Evolutionary conservation across 257 asterid genomes (phyloP), one percentile per base, ranked within the genome.

Genomic region (Gentiana dahurica): DNA sequence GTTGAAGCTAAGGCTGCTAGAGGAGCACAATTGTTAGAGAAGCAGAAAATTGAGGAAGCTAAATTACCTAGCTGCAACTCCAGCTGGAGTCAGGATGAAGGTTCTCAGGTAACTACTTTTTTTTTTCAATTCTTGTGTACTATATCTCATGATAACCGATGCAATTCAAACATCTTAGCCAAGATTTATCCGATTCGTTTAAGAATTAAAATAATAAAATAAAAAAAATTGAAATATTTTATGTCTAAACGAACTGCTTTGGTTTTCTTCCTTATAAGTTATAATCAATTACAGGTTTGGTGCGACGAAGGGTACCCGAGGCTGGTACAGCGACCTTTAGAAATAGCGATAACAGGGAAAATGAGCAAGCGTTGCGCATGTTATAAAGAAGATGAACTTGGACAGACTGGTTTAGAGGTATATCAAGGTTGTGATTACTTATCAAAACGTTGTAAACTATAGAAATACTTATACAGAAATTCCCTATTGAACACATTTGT

Each of bases 301-400:
- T 90, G 98, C 49, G 95, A 90, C 11, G 86, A 87, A 58, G 98
- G 98, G 10, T 87, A 81, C 65, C 98, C 98, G 6, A 81, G 98
- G 69, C 67, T 90, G 54, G 96, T 90, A 44, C 86, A 84, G 73
- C 82, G 94, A 58, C 96, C 96, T 5, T 32, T 61, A 12, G 96
- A 87, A 63, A 82, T 87, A 74, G 98, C 94, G 4, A n/a, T 90
- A 65, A 82, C 92, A 0, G 96, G 96, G 57, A 90, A 82, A 72
- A 81, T 84, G 84, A 84, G 96, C 77, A 87, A 84, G 68, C 82
- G 95, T 0, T 90, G 96, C 54, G 95, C 79, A 57, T 87, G 96
- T 73, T 79, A 73, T 67, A 80, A 79, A 62, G 87, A 84, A 68
- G 89, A 79, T 12, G 87, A 87, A 62, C 86, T 91, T 13, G 76